Base-by-base conservation (phyloP, 306 rosid genomes). In the Corylus heterophylla region DNA sequence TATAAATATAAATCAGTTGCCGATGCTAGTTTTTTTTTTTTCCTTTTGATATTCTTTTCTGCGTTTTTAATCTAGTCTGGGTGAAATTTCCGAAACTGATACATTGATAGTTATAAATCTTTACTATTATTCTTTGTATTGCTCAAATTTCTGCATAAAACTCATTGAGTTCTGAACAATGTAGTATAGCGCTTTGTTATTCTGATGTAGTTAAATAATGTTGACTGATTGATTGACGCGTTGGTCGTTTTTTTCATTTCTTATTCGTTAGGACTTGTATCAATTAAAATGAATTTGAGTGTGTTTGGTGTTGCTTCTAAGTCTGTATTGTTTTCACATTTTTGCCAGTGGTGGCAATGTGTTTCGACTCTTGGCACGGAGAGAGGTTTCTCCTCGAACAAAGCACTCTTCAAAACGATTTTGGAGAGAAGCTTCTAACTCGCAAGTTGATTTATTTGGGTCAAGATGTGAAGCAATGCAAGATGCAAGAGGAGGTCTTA, bases 371-470 rank as follows among this genome's bases (percentile, higher is more conserved):
- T 71, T 89, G 73, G 88, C 86, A 44, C 86, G 71, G 74, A 87
- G 92, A 37, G 92, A 89, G 85, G 56, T 89, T 52, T 78, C 82
- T 48, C 87, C 92, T 47, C 81, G 56, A 59, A 76, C 89, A 16
- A 85, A 82, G 47, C 84, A 78, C 48, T 77, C 78, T 3, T 75
- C 83, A 5, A 89, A 80, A 83, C 83, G 78, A 69, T 68, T 79
- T 18, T 74, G 86, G 83, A 80, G 80, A 62, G 84, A 83, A 42
- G 67, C 78, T 69, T 73, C 82, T 2, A 86, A 80, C 54, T 51
- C 73, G 9, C 77, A 69, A 25, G 68, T 70, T 5, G 86, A 78
- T 72, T 56, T 52, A 0, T 4, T 39, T 74, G 83, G 90, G 63
- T 50, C 80, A 44, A 85, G 78, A 81, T 69, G 73, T 73, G 87